These are phyloP conservation scores for Cryphonectria japonica DNA, from an alignment of 2,329 filamentous ascomycete genomes.

Conservation along the genomic window DNA sequence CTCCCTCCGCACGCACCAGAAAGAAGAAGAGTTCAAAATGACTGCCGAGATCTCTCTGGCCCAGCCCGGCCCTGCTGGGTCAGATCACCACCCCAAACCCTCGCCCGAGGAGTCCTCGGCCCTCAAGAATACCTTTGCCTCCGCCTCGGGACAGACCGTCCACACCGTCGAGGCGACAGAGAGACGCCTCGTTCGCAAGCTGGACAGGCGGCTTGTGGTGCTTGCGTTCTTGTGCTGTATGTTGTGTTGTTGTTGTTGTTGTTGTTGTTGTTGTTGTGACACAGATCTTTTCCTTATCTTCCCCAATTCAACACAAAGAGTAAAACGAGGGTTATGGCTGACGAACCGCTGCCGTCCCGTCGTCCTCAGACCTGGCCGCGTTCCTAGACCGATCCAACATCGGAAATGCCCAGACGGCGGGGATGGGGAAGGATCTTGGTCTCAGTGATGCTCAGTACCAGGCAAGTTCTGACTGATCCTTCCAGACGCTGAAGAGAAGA, in stretches of 20 bases:
- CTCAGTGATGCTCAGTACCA: conserved; percentile 45
- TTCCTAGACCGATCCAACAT: conserved; percentile 47
- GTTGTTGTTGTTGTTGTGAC: conserved; percentile 3
- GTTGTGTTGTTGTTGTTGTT: background rate
- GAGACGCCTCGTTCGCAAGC: conserved; percentile 41
- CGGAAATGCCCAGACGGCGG: conserved; percentile 43
- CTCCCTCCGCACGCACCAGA: background rate
- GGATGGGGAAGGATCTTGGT: conserved; percentile 42
- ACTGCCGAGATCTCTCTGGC: conserved; percentile 11
- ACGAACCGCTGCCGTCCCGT: background rate
- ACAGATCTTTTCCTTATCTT: background rate
- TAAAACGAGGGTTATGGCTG: background rate
- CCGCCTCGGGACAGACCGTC: background rate
- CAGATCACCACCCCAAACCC: background rate
- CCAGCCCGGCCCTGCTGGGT: background rate
- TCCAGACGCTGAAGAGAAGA: background rate
- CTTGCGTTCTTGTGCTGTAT: conserved; percentile 40
- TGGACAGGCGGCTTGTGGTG: conserved; percentile 39
- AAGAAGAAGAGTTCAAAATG: conserved; percentile 9
- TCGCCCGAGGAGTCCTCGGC: background rate
- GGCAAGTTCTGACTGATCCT: conserved; percentile 30
- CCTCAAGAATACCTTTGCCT: background rate
- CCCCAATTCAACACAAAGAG: background rate
- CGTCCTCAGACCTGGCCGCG: conserved; percentile 38
- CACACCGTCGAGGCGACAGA: conserved; percentile 38